A percentile compares a stretch with the other conserved stretches of the same genome.
These are phyloP conservation scores for Rhodomyrtus tomentosa DNA, from an alignment of 345 rosid species.

Conservation along the genomic window DNA sequence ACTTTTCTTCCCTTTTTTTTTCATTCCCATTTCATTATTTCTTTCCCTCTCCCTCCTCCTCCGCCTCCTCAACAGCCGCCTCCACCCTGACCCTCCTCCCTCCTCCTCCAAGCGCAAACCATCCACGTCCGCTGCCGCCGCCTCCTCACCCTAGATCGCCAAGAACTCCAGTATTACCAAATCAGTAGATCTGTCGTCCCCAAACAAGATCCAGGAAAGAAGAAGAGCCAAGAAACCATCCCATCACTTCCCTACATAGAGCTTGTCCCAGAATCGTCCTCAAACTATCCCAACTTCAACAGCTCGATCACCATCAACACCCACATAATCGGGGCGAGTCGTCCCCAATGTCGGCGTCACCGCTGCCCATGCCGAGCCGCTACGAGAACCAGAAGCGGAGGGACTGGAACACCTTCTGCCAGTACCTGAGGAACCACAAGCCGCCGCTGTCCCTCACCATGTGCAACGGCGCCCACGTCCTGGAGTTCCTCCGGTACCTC, in stretches of 20 bases:
- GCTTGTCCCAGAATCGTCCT: not conserved
- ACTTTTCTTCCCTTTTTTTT: too few species aligned
- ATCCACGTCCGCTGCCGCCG: too few species aligned
- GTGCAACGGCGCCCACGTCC: constrained; percentile 83
- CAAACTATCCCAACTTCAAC: not conserved
- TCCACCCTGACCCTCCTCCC: too few species aligned
- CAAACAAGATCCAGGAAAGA: not conserved
- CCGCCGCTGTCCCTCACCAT: constrained; percentile 63
- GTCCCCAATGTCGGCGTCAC: constrained; percentile 21
- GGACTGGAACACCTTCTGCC: constrained; percentile 93
- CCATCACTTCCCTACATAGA: not conserved
- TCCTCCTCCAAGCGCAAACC: too few species aligned
- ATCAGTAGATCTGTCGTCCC: not conserved
- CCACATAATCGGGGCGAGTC: constrained; percentile 4
- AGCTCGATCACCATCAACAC: not conserved
- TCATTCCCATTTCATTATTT: too few species aligned
- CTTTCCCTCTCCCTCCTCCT: too few species aligned
- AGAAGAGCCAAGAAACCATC: not conserved
- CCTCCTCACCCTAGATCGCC: not conserved
- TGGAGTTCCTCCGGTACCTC: constrained; percentile 72
- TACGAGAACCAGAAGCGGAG: constrained; percentile 82
- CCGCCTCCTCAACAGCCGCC: too few species aligned
- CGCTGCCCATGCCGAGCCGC: constrained; percentile 45
- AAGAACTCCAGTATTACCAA: not conserved
- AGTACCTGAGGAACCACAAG: constrained; percentile 67